These are phyloP conservation scores for Salix arbutifolia DNA, from an alignment of 345 rosid genomes.

Conservation along the genomic window DNA sequence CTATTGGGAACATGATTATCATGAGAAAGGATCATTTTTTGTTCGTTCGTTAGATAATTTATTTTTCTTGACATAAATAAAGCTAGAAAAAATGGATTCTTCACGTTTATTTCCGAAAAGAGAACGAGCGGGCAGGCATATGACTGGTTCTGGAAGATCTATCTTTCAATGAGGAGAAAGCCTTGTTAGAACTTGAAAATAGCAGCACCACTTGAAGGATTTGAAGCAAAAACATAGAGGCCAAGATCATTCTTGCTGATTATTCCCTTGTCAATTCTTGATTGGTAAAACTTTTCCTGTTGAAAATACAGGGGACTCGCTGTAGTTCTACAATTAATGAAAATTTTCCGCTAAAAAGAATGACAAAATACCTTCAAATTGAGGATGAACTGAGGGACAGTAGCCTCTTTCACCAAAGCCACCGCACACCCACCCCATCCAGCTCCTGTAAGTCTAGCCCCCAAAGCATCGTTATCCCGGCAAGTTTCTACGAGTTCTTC, in stretches of 20 bases:
- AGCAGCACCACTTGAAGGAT: constrained; percentile 98
- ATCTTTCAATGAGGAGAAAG: no score
- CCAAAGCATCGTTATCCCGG: constrained; percentile 71
- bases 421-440: constrained; percentile 99
- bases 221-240: constrained; percentile 86
- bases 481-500: constrained; percentile 78
- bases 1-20: neutral
- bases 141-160: no score
- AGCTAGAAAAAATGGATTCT: neutral
- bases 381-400: constrained; percentile 77
- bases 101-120: neutral
- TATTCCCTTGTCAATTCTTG: constrained; percentile 67
- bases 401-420: constrained; percentile 70
- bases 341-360: neutral
- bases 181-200: constrained; percentile 57
- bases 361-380: constrained; percentile 57
- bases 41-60: neutral
- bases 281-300: constrained; percentile 78
- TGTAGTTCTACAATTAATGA: neutral
- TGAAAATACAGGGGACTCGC: neutral
- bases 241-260: constrained; percentile 69
- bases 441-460: constrained; percentile 97
- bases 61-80: neutral
- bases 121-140: neutral
- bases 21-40: neutral